These are phyloP conservation scores for Dendryphion nanum DNA, from an alignment of 2,329 filamentous ascomycete genomes.

Conservation along the genomic window DNA sequence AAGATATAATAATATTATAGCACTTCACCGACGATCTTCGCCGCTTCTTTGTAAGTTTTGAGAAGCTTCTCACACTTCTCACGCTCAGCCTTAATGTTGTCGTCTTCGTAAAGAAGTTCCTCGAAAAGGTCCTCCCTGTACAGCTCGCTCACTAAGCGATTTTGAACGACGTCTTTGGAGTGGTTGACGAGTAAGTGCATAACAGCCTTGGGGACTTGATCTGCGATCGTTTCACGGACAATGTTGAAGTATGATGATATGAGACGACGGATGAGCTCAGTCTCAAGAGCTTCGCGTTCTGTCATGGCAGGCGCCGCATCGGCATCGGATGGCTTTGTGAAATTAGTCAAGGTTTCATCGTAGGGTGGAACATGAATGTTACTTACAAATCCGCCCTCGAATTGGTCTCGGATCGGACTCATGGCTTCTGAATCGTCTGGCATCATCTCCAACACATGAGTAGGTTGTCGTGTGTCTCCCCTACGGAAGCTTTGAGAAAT, in stretches of 20 bases:
- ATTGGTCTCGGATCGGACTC: constrained; percentile 39
- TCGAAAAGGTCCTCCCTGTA: constrained; percentile 91
- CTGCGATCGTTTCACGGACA: constrained; percentile 95
- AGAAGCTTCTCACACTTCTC: constrained; percentile 98
- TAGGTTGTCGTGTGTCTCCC: constrained; percentile 56
- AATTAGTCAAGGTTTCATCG: constrained; percentile 15
- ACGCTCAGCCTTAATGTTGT: constrained; percentile 93
- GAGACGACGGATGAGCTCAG: constrained; percentile 90
- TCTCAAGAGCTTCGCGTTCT: constrained; percentile 94
- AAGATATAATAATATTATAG: constrained; percentile 23
- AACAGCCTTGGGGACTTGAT: constrained; percentile 96
- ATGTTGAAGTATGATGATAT: constrained; percentile 99
- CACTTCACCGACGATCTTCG: constrained; percentile 97
- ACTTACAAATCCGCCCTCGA: constrained; percentile 62
- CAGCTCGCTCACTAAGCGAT: constrained; percentile 89
- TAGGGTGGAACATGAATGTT: neutral
- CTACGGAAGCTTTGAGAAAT: constrained; percentile 80
- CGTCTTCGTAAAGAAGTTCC: constrained; percentile 94
- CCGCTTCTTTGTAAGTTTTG: constrained; percentile 93
- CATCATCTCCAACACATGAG: constrained; percentile 41
- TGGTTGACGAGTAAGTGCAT: constrained; percentile 99
- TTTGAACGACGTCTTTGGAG: constrained; percentile 97
- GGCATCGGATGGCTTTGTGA: constrained; percentile 35
- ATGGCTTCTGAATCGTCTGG: constrained; percentile 42
- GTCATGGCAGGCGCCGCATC: constrained; percentile 81